These are phyloP conservation scores for Neurospora sp. DNA, from an alignment of 495 filamentous ascomycete species.

Conservation along the genomic window DNA sequence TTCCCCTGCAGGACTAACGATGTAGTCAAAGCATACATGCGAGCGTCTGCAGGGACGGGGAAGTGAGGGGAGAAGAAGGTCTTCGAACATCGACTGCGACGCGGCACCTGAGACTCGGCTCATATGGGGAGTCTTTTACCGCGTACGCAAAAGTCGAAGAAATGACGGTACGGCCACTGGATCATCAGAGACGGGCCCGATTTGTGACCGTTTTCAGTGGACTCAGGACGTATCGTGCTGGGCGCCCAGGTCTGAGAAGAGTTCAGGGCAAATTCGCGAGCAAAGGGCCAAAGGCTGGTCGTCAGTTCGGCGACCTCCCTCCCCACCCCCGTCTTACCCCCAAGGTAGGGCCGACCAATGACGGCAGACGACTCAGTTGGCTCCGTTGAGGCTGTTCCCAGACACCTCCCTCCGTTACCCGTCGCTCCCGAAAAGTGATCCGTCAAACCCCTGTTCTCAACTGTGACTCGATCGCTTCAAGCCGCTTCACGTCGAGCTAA, in stretches of 20 bases:
- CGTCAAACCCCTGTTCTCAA: conserved; percentile 19
- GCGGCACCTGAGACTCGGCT: not conserved
- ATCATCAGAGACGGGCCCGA: not conserved
- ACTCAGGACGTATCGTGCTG: not conserved
- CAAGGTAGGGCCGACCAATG: conserved; percentile 21
- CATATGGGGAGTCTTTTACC: not conserved
- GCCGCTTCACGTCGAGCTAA: conserved; percentile 15
- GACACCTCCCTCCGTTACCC: conserved; percentile 14
- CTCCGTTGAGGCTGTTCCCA: conserved; percentile 20
- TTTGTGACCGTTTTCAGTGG: not conserved
- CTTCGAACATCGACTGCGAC: not conserved
- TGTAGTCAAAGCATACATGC: not conserved
- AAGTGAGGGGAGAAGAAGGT: not conserved
- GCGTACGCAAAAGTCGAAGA: not conserved
- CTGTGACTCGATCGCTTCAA: conserved; percentile 26
- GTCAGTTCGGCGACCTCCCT: not conserved
- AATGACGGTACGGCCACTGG: not conserved
- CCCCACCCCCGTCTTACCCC: conserved; percentile 4
- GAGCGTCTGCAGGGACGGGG: not conserved
- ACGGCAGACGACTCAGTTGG: not conserved
- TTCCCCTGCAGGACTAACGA: not conserved
- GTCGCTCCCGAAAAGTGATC: conserved; percentile 19
- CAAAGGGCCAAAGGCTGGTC: not conserved
- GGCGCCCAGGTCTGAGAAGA: not conserved
- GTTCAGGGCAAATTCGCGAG: not conserved